Evolutionary conservation across 306 rosid genomes (phyloP).

Genomic region (Mimosa bimucronata): DNA sequence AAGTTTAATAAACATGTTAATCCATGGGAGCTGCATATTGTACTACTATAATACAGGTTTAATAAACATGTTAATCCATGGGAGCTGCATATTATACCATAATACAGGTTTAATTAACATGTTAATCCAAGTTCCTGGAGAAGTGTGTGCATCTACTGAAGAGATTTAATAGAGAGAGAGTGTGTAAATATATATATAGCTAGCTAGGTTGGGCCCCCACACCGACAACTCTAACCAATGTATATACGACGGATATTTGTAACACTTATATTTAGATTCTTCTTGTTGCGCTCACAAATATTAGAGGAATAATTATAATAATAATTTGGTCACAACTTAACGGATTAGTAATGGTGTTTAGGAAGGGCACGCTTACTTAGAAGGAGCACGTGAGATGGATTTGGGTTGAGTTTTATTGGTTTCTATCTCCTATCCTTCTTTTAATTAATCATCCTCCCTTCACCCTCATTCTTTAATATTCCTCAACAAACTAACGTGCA

Average conservation of each 20-base stretch:
- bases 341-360: neutral
- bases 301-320: neutral
- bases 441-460: neutral
- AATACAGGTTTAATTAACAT: neutral
- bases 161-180: no score
- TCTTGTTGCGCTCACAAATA: neutral
- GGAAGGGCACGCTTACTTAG: neutral
- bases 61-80: no score
- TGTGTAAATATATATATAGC: neutral
- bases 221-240: neutral
- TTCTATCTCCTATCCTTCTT: no score
- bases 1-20: no score
- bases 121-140: neutral
- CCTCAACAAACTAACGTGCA: no score
- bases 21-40: no score
- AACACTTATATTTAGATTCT: neutral
- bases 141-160: neutral
- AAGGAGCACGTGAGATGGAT: neutral
- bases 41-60: no score
- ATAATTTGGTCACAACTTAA: neutral
- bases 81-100: neutral
- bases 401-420: neutral
- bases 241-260: neutral
- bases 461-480: neutral
- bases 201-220: neutral